Base-by-base conservation (phyloP, 495 filamentous ascomycete species). In the Penicillium robsamsonii region DNA sequence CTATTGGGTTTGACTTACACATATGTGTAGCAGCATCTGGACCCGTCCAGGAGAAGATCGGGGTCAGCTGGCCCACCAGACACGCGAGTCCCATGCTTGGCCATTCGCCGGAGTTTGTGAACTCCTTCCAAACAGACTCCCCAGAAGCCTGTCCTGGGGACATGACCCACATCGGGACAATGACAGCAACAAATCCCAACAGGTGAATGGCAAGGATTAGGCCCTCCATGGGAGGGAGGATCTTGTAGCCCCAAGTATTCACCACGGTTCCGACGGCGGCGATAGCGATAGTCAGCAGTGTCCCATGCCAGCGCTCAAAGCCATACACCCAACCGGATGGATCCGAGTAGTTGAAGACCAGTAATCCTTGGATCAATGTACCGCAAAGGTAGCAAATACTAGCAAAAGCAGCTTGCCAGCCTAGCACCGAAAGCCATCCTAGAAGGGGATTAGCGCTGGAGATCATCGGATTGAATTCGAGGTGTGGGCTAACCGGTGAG, bases 401-500 rank as follows among this genome's bases (percentile, higher is more conserved):
- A 4, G 71, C 67, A 18, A 67, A 64, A 7, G 67, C 66, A 20
- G 70, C 71, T 55, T 77, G 71, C 79, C 79, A 82, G n/a, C 70
- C 72, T 46, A 78, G 56, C 18, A 72, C 66, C 12, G 73, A 76
- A 37, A 80, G 61, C 79, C 78, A 81, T 12, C 78, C 75, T 75
- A 41, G 22, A 24, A 17, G 5, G 8, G 17, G 7, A 54, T 57
- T 27, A 57, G 52, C 22, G 11, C 20, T 11, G n/a, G 31, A n/a
- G 22, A 41, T 33, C 24, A 15, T 31, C 29, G 10, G 11, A 9
- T 12, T 33, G 45, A 18, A 13, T n/a, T n/a, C 6, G 13, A 30
- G 5, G 27, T 24, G 18, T 25, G 3, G 12, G 2, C 53, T 37
- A 58, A 73, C 71, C 78, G 24, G 69, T 73, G 11, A 74, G 55